A percentile compares a stretch with the other conserved stretches of the same genome.
Evolutionary conservation across 192 early-diverging fungal species (phyloP).

Genomic region (Fimicolochytrium jonesii): DNA sequence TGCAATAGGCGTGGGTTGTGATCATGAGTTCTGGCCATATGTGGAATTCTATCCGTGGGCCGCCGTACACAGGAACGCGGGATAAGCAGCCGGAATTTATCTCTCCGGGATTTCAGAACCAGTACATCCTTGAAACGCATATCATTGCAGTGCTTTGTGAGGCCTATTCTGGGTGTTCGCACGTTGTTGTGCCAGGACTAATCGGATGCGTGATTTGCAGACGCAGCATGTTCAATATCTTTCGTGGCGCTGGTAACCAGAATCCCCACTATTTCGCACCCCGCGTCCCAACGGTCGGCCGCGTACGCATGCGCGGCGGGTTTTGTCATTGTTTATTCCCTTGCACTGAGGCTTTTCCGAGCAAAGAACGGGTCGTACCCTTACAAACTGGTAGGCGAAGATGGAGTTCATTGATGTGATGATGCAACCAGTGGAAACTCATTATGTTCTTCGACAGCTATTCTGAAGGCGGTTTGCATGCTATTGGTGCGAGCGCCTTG

Average conservation of each 20-base stretch:
- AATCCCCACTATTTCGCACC: constrained; percentile 53
- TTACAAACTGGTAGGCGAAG: constrained; percentile 40
- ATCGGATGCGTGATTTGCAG: too few relatives aligned
- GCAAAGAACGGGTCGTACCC: constrained; percentile 72
- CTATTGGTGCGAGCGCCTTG: too few relatives aligned
- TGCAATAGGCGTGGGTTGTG: constrained; percentile 51
- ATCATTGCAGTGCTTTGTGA: constrained; percentile 69
- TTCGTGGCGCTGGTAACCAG: constrained; percentile 49
- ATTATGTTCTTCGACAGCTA: too few relatives aligned
- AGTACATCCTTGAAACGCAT: constrained; percentile 68
- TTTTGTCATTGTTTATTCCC: constrained; percentile 64
- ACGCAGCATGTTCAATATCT: constrained; percentile 52
- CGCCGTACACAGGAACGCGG: constrained; percentile 55
- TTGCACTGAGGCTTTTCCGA: constrained; percentile 62
- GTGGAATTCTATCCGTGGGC: constrained; percentile 80
- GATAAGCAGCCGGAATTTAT: constrained; percentile 56
- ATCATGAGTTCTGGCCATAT: constrained; percentile 76
- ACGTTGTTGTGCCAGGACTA: too few relatives aligned
- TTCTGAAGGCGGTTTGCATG: too few relatives aligned
- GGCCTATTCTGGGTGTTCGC: constrained; percentile 24
- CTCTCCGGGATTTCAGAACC: constrained; percentile 61
- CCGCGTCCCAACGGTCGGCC: constrained; percentile 48
- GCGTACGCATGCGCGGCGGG: constrained; percentile 55
- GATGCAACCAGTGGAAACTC: too few relatives aligned
- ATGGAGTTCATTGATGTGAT: too few relatives aligned